phyloP scores from a whole-genome alignment of 345 rosid genomes.

The Balakata baccata region DNA sequence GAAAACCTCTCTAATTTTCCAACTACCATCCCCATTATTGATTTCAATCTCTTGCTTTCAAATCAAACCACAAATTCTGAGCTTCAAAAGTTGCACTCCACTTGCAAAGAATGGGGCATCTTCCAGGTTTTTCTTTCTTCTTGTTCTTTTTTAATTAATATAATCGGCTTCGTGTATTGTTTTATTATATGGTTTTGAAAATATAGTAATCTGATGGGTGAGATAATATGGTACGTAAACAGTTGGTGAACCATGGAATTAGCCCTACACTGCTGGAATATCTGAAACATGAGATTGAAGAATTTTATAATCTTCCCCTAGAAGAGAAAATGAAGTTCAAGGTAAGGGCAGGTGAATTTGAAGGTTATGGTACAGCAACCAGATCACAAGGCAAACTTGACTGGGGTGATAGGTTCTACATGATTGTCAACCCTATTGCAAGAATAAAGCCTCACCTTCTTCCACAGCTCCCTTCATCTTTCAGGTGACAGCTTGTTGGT shows the following conservation, averaged over 20 bases:
- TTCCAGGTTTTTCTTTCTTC: conserved; percentile 30
- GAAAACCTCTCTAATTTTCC: conserved; percentile 4
- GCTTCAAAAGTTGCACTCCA: conserved; percentile 27
- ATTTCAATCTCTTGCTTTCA: conserved; percentile 23
- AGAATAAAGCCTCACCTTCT: conserved; percentile 35
- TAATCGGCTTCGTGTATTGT: background rate
- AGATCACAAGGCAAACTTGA: conserved; percentile 15
- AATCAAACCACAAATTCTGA: conserved; percentile 17
- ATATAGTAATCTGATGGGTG: no score
- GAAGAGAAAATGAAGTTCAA: conserved; percentile 36
- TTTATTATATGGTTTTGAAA: background rate
- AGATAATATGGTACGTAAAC: background rate
- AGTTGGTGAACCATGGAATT: conserved; percentile 43
- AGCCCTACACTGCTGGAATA: conserved; percentile 12
- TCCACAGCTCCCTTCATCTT: conserved; percentile 39
- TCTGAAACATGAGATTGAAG: conserved; percentile 26
- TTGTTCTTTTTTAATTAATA: background rate
- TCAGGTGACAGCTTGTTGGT: conserved; percentile 22
- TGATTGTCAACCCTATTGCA: conserved; percentile 22
- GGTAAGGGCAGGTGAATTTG: conserved; percentile 20
- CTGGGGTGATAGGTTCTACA: conserved; percentile 29
- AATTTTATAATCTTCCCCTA: conserved; percentile 30
- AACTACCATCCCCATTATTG: conserved; percentile 25
- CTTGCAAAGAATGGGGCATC: conserved; percentile 41
- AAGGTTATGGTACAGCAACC: conserved; percentile 22